Percentiles rank a stretch among this genome's conserved stretches.
Evolutionary conservation across 148 eudicot genomes (phyloP).

Genomic region (Vaccinium darrowii): DNA sequence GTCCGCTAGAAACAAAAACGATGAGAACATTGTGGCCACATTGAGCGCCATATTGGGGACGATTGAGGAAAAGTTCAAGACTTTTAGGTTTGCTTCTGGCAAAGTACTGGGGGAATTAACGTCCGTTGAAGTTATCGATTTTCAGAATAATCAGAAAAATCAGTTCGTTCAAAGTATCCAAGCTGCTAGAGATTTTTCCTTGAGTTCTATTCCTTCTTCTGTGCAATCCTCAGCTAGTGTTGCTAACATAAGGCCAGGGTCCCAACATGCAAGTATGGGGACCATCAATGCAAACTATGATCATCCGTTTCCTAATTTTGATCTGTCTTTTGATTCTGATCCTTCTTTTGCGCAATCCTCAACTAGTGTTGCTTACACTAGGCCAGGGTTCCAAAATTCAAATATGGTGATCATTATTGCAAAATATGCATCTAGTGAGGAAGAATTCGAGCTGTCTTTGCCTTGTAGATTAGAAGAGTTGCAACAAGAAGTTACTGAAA

Average conservation of each 20-base stretch:
- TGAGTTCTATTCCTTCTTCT: too few relatives aligned
- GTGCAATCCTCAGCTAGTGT: too few relatives aligned
- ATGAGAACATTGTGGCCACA: neutral
- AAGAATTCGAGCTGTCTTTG: accelerated
- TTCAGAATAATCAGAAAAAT: neutral
- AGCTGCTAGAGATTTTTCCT: neutral
- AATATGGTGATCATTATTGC: too few relatives aligned
- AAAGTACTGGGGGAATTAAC: neutral
- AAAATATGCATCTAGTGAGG: too few relatives aligned
- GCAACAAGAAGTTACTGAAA: neutral
- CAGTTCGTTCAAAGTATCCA: neutral
- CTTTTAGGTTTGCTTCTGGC: neutral
- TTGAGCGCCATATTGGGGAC: neutral
- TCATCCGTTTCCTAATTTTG: too few relatives aligned
- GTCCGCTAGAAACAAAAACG: neutral
- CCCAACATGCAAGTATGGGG: too few relatives aligned
- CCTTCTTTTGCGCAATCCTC: too few relatives aligned
- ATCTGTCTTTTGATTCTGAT: too few relatives aligned
- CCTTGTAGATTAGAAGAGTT: neutral
- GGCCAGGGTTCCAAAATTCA: too few relatives aligned
- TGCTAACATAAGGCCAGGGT: too few relatives aligned
- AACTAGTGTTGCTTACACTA: too few relatives aligned
- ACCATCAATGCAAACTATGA: too few relatives aligned
- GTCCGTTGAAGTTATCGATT: neutral
- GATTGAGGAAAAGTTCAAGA: neutral